A percentile compares a stretch with the other conserved stretches of the same genome.
phyloP scores from a whole-genome alignment of 116 monocot species.

The Zostera marina region DNA sequence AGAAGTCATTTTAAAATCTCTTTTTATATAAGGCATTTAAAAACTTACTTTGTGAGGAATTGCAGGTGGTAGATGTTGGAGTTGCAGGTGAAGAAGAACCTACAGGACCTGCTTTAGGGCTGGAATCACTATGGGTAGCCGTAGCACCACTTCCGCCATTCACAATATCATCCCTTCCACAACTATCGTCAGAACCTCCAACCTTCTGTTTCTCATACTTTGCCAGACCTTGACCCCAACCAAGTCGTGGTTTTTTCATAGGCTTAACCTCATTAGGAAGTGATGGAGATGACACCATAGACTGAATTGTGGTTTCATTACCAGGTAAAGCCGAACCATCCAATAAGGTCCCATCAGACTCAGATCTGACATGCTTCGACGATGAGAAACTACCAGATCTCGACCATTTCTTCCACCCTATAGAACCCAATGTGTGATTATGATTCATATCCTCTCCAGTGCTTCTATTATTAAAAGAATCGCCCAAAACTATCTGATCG shows the following conservation, averaged over 20 bases:
- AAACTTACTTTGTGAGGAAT: constrained; percentile 40
- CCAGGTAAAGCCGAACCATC: constrained; percentile 10
- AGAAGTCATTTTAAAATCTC: too few relatives aligned
- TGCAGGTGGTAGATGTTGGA: constrained; percentile 32
- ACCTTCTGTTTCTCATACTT: constrained; percentile 93
- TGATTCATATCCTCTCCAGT: constrained; percentile 8
- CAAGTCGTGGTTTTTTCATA: constrained; percentile 22
- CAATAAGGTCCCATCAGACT: constrained; percentile 10
- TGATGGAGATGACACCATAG: constrained; percentile 1
- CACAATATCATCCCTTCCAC: constrained; percentile 3
- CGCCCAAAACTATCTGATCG: constrained; percentile 8
- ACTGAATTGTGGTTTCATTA: constrained; percentile 10
- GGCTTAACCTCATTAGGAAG: constrained; percentile 7
- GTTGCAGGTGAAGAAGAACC: constrained; percentile 49
- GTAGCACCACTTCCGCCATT: constrained; percentile 12
- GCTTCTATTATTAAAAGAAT: constrained; percentile 15
- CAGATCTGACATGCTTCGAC: constrained; percentile 19
- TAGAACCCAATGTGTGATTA: constrained; percentile 19
- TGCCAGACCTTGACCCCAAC: constrained; percentile 40
- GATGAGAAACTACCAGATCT: constrained; percentile 24
- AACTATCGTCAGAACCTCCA: constrained; percentile 34
- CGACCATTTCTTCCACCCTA: constrained; percentile 42
- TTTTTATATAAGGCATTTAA: not conserved
- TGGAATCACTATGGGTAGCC: constrained; percentile 15
- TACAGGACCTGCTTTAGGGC: constrained; percentile 19